Conservation (phyloP, 208 protist species). For the Leishmania amazonensis region DNA sequence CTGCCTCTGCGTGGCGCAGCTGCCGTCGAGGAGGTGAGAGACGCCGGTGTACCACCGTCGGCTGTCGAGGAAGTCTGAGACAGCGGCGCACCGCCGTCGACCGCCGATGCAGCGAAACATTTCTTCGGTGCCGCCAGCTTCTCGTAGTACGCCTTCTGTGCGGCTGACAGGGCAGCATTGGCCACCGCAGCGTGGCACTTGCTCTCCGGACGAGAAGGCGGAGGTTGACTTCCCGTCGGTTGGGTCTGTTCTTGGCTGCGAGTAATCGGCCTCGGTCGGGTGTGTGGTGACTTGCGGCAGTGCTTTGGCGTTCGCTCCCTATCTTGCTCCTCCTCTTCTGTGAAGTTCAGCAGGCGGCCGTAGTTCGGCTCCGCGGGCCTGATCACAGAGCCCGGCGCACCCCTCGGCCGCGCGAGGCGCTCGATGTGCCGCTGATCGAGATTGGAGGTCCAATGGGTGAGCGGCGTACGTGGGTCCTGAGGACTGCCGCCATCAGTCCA, state of each 20-base stretch:
- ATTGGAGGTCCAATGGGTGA: not conserved
- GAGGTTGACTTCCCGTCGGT: not conserved
- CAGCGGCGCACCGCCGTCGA: not conserved
- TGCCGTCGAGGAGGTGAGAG: not conserved
- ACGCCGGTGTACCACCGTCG: not conserved
- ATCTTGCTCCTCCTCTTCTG: constrained; percentile 52
- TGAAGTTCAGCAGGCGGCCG: constrained; percentile 59
- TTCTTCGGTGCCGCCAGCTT: constrained; percentile 27
- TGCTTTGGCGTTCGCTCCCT: constrained; percentile 1
- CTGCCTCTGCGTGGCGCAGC: not conserved
- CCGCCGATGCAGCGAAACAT: not conserved
- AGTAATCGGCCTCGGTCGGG: too few relatives aligned
- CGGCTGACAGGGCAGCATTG: not conserved
- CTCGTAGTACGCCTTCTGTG: constrained; percentile 22
- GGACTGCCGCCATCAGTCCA: not conserved
- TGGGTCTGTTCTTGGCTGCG: not conserved
- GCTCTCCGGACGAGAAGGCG: not conserved
- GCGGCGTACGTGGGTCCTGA: not conserved
- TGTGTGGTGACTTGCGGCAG: not conserved
- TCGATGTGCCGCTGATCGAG: constrained; percentile 26
- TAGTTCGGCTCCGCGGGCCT: constrained; percentile 53
- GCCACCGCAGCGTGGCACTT: not conserved
- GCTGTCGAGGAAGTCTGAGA: not conserved
- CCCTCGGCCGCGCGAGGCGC: constrained; percentile 29
- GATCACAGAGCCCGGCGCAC: constrained; percentile 11